Conservation (phyloP, 441 rosid genomes). For the Arabidopsis hybrid region DNA sequence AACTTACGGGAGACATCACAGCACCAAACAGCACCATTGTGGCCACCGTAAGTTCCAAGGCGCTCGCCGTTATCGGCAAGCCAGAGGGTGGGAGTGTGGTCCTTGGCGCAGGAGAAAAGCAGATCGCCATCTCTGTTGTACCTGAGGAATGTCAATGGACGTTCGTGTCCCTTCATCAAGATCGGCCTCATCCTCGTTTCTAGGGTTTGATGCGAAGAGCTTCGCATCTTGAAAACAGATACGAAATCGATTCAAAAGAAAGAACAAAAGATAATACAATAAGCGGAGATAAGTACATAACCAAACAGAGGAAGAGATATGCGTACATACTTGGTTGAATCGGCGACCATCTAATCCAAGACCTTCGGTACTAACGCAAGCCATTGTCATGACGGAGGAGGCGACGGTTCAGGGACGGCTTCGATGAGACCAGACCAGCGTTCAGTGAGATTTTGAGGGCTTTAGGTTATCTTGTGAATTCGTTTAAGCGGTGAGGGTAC, state of each 20-base stretch:
- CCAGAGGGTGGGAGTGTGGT: slow-evolving; percentile 93
- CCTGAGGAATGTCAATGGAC: slow-evolving; percentile 89
- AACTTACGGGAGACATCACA: slow-evolving; percentile 82
- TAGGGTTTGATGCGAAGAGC: slow-evolving; percentile 8
- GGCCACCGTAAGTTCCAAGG: slow-evolving; percentile 90
- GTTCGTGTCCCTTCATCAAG: slow-evolving; percentile 96
- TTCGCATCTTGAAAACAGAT: not conserved
- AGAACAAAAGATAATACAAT: not conserved
- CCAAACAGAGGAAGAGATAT: not conserved
- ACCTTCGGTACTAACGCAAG: no score
- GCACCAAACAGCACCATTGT: slow-evolving; percentile 95
- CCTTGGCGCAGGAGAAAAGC: slow-evolving; percentile 93
- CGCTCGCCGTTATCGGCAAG: slow-evolving; percentile 95
- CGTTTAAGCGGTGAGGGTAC: not conserved
- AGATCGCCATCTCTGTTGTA: slow-evolving; percentile 95
- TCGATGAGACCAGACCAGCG: no score
- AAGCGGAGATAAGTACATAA: not conserved
- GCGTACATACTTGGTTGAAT: not conserved
- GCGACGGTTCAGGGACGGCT: no score
- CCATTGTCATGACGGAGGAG: no score
- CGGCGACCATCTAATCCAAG: not conserved
- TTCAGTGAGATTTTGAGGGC: not conserved
- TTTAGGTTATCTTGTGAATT: not conserved
- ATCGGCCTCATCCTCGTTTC: slow-evolving; percentile 46
- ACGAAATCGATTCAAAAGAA: not conserved